phyloP scores from a whole-genome alignment of 1,284 basidiomycete species.

The Naganishia sp. region DNA sequence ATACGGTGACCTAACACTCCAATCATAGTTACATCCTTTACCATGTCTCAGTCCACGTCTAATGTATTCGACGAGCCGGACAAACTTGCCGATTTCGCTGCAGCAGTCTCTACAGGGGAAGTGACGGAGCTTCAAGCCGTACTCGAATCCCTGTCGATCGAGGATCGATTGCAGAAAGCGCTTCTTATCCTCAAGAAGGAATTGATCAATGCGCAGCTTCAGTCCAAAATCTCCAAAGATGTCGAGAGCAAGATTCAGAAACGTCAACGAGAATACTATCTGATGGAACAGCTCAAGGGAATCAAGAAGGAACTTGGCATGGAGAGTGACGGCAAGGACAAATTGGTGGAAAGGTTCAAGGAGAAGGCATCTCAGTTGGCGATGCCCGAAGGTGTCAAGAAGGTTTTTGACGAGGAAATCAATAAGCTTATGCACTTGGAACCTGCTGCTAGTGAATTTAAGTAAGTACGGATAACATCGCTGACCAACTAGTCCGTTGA shows the following conservation, averaged over 20 bases:
- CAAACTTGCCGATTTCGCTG: slow-evolving; percentile 96
- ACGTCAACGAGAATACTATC: slow-evolving; percentile 93
- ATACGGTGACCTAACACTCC: slow-evolving; percentile 29
- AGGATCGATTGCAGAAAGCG: slow-evolving; percentile 87
- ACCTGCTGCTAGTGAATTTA: slow-evolving; percentile 88
- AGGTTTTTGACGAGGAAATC: slow-evolving; percentile 96
- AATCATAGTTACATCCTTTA: slow-evolving; percentile 63
- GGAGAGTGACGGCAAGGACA: slow-evolving; percentile 91
- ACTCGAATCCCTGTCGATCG: slow-evolving; percentile 80
- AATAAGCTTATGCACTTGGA: slow-evolving; percentile 89
- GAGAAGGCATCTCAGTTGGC: slow-evolving; percentile 81
- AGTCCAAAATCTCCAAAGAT: slow-evolving; percentile 90
- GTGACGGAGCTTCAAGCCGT: slow-evolving; percentile 91
- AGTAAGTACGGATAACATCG: slow-evolving; percentile 49
- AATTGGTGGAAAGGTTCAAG: slow-evolving; percentile 92
- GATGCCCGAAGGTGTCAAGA: slow-evolving; percentile 89
- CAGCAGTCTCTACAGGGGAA: slow-evolving; percentile 90
- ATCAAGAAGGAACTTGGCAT: slow-evolving; percentile 99
- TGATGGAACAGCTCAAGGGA: slow-evolving; percentile 98
- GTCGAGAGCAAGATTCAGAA: slow-evolving; percentile 97
- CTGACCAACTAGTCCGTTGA: not conserved
- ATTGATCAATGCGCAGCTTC: slow-evolving; percentile 93
- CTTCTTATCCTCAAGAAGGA: slow-evolving; percentile 95
- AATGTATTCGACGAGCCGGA: slow-evolving; percentile 99
- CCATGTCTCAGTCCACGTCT: slow-evolving; percentile 90